Percentiles rank a stretch among this genome's conserved stretches.
phyloP scores from a whole-genome alignment of 2,329 filamentous ascomycete genomes.

The Aureobasidium sp. region DNA sequence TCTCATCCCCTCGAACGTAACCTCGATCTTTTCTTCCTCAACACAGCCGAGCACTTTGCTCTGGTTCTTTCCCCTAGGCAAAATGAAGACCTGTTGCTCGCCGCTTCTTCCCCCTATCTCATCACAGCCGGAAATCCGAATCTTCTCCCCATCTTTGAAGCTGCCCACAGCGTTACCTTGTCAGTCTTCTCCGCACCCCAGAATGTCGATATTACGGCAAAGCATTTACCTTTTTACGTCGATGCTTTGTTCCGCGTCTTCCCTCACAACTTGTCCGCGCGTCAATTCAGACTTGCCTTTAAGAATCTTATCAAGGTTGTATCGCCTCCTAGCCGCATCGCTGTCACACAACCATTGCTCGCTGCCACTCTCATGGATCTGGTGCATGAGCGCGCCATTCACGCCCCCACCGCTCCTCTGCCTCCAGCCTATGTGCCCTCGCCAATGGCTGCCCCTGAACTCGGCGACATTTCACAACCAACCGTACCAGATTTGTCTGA shows the following conservation, averaged over 20 bases:
- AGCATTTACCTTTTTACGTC: constrained; percentile 75
- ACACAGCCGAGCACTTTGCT: constrained; percentile 76
- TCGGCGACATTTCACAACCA: constrained; percentile 19
- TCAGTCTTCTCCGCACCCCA: constrained; percentile 74
- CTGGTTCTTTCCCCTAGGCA: constrained; percentile 58
- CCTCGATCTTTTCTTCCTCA: constrained; percentile 83
- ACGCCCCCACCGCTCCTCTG: constrained; percentile 43
- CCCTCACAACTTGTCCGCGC: constrained; percentile 66
- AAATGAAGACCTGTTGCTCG: constrained; percentile 66
- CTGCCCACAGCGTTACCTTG: constrained; percentile 75
- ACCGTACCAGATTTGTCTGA: constrained; percentile 53
- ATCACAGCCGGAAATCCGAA: constrained; percentile 50
- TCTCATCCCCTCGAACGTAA: constrained; percentile 60
- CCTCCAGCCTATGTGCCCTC: constrained; percentile 21
- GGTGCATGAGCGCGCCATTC: constrained; percentile 57
- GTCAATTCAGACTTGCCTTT: constrained; percentile 85
- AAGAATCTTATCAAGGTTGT: constrained; percentile 76
- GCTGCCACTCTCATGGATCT: constrained; percentile 76
- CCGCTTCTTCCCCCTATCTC: constrained; percentile 69
- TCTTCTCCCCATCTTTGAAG: constrained; percentile 71
- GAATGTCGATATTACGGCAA: constrained; percentile 62
- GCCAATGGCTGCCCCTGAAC: neutral
- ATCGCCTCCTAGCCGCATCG: constrained; percentile 69
- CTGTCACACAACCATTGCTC: constrained; percentile 66
- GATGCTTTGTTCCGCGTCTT: constrained; percentile 75